Evolutionary conservation across 345 rosid genomes (phyloP), one percentile per base, ranked within the genome.

Genomic region (Zanthoxylum bungeanum): DNA sequence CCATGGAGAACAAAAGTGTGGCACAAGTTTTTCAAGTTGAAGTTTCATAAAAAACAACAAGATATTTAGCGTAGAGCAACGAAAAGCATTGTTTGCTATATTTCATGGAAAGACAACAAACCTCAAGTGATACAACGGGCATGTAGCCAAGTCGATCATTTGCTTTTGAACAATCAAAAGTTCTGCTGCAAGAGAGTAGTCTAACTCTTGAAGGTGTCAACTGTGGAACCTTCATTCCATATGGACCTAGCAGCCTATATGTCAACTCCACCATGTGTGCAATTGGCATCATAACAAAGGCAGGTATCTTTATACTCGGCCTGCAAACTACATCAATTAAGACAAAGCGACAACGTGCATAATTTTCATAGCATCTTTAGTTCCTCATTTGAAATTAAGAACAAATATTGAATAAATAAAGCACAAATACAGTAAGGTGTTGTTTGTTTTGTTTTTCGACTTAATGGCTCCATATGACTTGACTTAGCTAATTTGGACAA

Each of bases 181-280:
- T 76, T 83, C 97, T 85, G 78, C 79, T 86, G 80, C 95, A 82
- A 10, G 98, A 85, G 68, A 92, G 92, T 46, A 94, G 93, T 65
- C 95, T 86, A 81, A 94, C 73, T 84, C 95, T 93, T 6, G 98
- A 94, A 71, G 97, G 97, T 71, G 87, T 94, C 76, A 94, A 79
- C 77, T 92, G 97, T 6, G 97, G 98, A 78, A 89, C 85, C 78
- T 83, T 87, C 98, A 94, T 92, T 58, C 97, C 98, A 69, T 85
- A 84, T 60, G 92, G 92, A 69, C 93, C 91, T 44, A 94, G 69
- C n/a, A 90, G 52, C 73, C 74, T 85, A 80, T 89, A 92, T 70
- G 78, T 73, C 79, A 76, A 74, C 80, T 94, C 95, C 76, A 92
- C 87, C 68, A 89, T 47, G 78, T 86, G 84, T 3, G 97, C 95